Base-by-base conservation (phyloP, 352 stramenopile species). In the Phytopythium litorale region DNA sequence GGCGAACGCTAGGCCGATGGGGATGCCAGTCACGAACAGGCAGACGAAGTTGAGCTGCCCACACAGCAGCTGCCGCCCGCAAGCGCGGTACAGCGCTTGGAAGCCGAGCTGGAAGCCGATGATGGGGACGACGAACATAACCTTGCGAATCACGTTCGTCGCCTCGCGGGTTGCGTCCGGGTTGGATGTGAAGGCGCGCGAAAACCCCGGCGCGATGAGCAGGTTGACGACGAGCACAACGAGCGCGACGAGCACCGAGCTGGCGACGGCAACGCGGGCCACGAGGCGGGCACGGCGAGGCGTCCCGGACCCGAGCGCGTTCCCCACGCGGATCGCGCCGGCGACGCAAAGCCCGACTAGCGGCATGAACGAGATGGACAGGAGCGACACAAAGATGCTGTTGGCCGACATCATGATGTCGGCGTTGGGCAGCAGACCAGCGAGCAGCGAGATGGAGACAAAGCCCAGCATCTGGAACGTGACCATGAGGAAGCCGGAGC, bases 401-500 rank as follows among this genome's bases (percentile, higher is more conserved):
- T 70, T 67, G 38, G 56, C 64, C 16, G 56, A 58, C 53, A 72
- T 69, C 25, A 56, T 55, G 45, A 58, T 55, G 19, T 62, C 63
- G 11, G 68, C 62, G 51, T 80, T 73, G 35, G 73, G 70, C n/a
- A 78, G 37, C 18, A 74, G 40, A 4, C 73, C 73, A 9, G 63
- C 58, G 30, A 72, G 58, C 45, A 72, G 48, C 32, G 64, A 60
- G 33, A 73, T 66, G 7, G 56, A 54, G 19, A 43, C 35, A 35
- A 63, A 65, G 8, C 65, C 63, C 18, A 65, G 12, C 56, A 75
- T 70, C 42, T 69, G 56, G 30, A 61, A 73, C 40, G 51, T 48
- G 35, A 71, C 50, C 38, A 67, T 63, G 46, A 69, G 49, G 13
- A 61, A 25, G 15, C 50, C 66, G 13, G 58, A 63, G 25, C 53